Base-by-base conservation (phyloP, 2,329 filamentous ascomycete species). In the Intubia oerlemansii region DNA sequence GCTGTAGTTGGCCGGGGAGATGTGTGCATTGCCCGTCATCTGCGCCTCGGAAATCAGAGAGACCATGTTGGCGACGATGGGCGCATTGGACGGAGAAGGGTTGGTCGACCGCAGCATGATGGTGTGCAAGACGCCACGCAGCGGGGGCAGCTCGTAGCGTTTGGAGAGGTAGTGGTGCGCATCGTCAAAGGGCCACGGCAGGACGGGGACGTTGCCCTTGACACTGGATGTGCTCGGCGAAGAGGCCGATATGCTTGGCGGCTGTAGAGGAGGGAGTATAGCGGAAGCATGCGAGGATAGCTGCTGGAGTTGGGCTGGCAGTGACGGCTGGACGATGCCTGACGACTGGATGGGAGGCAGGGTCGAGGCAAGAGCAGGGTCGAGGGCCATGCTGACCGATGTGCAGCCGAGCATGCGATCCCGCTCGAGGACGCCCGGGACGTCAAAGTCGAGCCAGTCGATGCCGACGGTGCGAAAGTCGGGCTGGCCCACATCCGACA, bases 41-140 rank as follows among this genome's bases (percentile, higher is more conserved):
- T 29, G 35, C 6, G 36, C 33, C n/a, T 41, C 37, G 4, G 40
- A 43, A n/a, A 46, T 28, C 12, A 44, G 35, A 5, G 37, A 24
- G 2, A 41, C 28, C 1, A 44, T 33, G n/a, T 33, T 35, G 16
- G 39, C 32, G 7, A 43, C 16, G 6, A 29, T 20, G 5, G 33
- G 27, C 17, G 17, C 24, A 24, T 29, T 22, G 13, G 27, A 18
- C 7, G 28, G 25, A 8, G 17, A 20, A 4, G 28, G 14, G 9
- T 35, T 25, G 10, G 20, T 22, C 3, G 29, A 31, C 11, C 27
- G 32, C 5, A 31, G 11, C 3, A 34, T 15, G 9, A 26, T 31
- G 12, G 17, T 36, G 10, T 39, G 36, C 9, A 44, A 32, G 2
- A 44, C 36, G 6, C 42, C 39, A 3, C 34, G 35, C 5, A 44